These are phyloP conservation scores for Malassezia equina DNA, from an alignment of 1,284 basidiomycete species.

Conservation along the genomic window DNA sequence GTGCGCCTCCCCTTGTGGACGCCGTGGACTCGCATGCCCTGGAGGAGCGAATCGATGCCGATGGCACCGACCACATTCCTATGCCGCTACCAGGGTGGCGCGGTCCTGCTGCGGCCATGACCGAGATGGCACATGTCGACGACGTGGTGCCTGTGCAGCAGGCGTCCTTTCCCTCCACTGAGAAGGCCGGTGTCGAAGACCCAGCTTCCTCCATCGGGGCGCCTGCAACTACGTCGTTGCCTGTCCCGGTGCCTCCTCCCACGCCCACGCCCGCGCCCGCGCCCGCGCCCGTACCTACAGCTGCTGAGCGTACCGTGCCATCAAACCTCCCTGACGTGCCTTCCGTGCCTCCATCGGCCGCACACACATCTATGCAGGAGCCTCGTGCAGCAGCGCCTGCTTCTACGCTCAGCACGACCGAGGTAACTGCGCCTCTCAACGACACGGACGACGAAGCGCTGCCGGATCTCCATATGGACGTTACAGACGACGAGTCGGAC, in stretches of 20 bases:
- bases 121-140: neutral
- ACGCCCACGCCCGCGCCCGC: no score
- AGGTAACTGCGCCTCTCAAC: neutral
- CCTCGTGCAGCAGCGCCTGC: no score
- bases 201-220: neutral
- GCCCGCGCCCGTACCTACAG: no score
- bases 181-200: neutral
- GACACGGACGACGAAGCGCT: slow-evolving; percentile 30
- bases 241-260: no score
- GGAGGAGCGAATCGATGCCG: slow-evolving; percentile 1
- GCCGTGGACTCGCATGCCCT: slow-evolving; percentile 12
- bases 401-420: neutral
- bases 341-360: no score
- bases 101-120: slow-evolving; percentile 2
- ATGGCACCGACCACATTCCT: slow-evolving; percentile 3
- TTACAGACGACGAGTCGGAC: slow-evolving; percentile 21
- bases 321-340: no score
- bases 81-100: slow-evolving; percentile 1
- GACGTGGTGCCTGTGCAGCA: neutral
- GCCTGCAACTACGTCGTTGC: neutral
- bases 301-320: no score
- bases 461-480: slow-evolving; percentile 25
- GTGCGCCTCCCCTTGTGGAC: slow-evolving; percentile 12
- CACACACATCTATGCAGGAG: no score
- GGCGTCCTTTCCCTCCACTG: neutral